Conservation (phyloP, 1,284 basidiomycete species). For the Caloboletus inedulis region DNA sequence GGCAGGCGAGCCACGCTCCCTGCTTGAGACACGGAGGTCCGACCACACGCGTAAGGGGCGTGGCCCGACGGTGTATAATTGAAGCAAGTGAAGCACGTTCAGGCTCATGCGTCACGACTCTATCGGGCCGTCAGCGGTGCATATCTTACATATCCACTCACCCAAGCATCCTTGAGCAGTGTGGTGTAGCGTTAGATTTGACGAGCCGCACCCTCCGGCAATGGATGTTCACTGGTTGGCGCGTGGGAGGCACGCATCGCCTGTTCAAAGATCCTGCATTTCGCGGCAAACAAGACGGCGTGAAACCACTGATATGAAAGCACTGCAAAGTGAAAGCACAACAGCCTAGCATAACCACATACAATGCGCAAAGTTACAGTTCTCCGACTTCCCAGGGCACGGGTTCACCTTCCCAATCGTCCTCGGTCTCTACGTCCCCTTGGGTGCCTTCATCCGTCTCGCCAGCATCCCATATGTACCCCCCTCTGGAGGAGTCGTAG, state of each 20-base stretch:
- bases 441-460: slow-evolving; percentile 44
- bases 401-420: slow-evolving; percentile 80
- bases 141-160: slow-evolving; percentile 17
- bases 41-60: slow-evolving; percentile 28
- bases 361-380: slow-evolving; percentile 41
- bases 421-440: slow-evolving; percentile 49
- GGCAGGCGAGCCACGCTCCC: slow-evolving; percentile 29
- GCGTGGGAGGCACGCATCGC: slow-evolving; percentile 35
- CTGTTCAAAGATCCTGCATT: slow-evolving; percentile 21
- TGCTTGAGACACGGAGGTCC: slow-evolving; percentile 22
- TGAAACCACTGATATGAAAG: slow-evolving; percentile 33
- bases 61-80: slow-evolving; percentile 18
- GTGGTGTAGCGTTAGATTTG: slow-evolving; percentile 10
- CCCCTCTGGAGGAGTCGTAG: slow-evolving; percentile 61
- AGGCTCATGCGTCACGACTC: slow-evolving; percentile 7
- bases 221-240: slow-evolving; percentile 6
- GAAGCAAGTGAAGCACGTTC: slow-evolving; percentile 11
- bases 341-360: slow-evolving; percentile 24
- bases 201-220: background rate
- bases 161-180: slow-evolving; percentile 12
- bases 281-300: slow-evolving; percentile 23
- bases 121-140: slow-evolving; percentile 8
- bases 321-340: slow-evolving; percentile 29
- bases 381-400: slow-evolving; percentile 76
- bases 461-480: slow-evolving; percentile 75